phyloP scores from a whole-genome alignment of 257 asterid species.

The Echites panduratus region DNA sequence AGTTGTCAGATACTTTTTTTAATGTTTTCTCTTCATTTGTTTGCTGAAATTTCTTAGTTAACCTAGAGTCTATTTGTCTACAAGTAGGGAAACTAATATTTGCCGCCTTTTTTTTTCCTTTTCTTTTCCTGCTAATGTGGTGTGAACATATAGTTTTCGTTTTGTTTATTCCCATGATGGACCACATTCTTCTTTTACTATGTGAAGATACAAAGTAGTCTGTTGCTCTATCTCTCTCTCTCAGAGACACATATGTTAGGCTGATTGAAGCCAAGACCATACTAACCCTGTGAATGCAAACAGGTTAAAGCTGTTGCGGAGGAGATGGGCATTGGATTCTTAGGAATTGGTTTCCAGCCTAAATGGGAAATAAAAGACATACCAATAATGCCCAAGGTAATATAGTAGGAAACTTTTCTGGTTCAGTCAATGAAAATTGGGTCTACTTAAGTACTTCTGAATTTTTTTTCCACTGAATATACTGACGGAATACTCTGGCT shows the following conservation, averaged over 20 bases:
- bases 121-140: neutral
- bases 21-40: neutral
- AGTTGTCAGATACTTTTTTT: neutral
- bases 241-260: neutral
- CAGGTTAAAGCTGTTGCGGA: slow-evolving; percentile 98
- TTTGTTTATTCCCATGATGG: neutral
- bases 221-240: neutral
- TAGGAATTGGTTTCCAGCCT: slow-evolving; percentile 95
- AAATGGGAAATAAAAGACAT: slow-evolving; percentile 86
- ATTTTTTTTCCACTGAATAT: slow-evolving; percentile 18
- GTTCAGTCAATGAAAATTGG: neutral
- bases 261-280: neutral
- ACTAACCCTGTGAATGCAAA: slow-evolving; percentile 7
- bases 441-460: neutral
- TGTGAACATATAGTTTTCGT: neutral
- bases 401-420: neutral
- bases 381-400: slow-evolving; percentile 99
- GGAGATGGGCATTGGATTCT: slow-evolving; percentile 95
- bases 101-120: neutral
- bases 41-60: neutral
- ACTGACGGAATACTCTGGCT: slow-evolving; percentile 33
- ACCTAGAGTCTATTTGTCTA: neutral
- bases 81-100: neutral
- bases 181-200: neutral
- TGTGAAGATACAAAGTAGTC: neutral